Conservation (phyloP, 768 basidiomycete species). For the Boletus coccyginus region DNA sequence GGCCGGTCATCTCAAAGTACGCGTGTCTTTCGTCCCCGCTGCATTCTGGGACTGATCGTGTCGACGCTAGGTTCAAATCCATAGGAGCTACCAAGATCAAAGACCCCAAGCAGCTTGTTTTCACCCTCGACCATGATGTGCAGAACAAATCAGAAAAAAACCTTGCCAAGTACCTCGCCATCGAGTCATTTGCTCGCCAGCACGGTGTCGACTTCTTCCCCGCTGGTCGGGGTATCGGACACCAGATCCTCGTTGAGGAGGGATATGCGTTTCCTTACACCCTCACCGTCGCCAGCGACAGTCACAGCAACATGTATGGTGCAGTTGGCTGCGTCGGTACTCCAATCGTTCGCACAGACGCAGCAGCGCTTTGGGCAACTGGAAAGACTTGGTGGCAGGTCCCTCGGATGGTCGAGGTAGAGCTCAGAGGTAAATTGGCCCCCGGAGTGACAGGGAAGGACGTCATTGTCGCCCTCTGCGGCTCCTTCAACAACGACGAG, state of each 20-base stretch:
- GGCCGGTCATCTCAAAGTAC: slow-evolving; percentile 96
- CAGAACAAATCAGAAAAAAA: slow-evolving; percentile 54
- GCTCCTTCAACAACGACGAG: slow-evolving; percentile 94
- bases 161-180: slow-evolving; percentile 50
- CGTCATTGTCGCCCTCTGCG: slow-evolving; percentile 94
- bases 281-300: slow-evolving; percentile 94
- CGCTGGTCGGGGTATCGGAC: slow-evolving; percentile 95
- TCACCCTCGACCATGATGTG: slow-evolving; percentile 76
- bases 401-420: slow-evolving; percentile 93
- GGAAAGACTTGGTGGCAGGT: slow-evolving; percentile 99
- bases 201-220: slow-evolving; percentile 95
- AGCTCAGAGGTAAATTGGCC: slow-evolving; percentile 75
- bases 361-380: slow-evolving; percentile 95
- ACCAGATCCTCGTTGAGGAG: slow-evolving; percentile 96
- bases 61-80: slow-evolving; percentile 58
- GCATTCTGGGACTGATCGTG: neutral
- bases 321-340: slow-evolving; percentile 97
- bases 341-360: slow-evolving; percentile 94
- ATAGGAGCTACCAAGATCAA: slow-evolving; percentile 76
- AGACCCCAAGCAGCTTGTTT: slow-evolving; percentile 65
- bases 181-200: slow-evolving; percentile 84
- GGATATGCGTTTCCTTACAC: slow-evolving; percentile 97
- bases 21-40: slow-evolving; percentile 22
- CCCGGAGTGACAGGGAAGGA: slow-evolving; percentile 97
- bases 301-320: slow-evolving; percentile 99